Evolutionary conservation across 2,329 filamentous ascomycete species (phyloP).

Genomic region (Trichoderma cornu-damae): DNA sequence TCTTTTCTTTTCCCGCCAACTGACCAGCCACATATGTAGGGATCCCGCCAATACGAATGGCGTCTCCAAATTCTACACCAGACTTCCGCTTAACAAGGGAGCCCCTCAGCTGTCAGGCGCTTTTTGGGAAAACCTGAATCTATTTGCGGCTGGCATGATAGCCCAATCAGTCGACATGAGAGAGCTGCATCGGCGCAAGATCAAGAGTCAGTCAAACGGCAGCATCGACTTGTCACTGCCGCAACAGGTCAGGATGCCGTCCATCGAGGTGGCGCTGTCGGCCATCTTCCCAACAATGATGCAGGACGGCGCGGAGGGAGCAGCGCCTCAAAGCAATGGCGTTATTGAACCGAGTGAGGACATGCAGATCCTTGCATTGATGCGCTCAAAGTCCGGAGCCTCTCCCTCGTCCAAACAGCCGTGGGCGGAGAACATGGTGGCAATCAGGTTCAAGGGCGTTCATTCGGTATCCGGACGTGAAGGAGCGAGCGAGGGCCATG

Average conservation of each 20-base stretch:
- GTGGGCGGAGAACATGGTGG: slow-evolving; percentile 58
- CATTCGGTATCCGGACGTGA: slow-evolving; percentile 24
- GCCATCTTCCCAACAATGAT: slow-evolving; percentile 39
- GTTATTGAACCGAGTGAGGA: slow-evolving; percentile 16
- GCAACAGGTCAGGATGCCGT: slow-evolving; percentile 43
- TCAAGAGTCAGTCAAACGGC: slow-evolving; percentile 37
- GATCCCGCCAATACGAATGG: slow-evolving; percentile 27
- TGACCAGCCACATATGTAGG: slow-evolving; percentile 24
- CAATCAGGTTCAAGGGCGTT: slow-evolving; percentile 51
- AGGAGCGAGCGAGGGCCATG: slow-evolving; percentile 16
- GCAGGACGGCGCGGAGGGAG: slow-evolving; percentile 17
- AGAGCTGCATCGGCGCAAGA: slow-evolving; percentile 42
- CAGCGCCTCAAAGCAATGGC: slow-evolving; percentile 9
- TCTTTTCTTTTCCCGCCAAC: not conserved
- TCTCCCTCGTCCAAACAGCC: slow-evolving; percentile 29
- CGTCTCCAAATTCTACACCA: slow-evolving; percentile 32
- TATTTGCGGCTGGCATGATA: slow-evolving; percentile 48
- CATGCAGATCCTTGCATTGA: slow-evolving; percentile 25
- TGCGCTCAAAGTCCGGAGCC: slow-evolving; percentile 22
- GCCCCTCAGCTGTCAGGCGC: slow-evolving; percentile 42
- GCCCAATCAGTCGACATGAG: slow-evolving; percentile 46
- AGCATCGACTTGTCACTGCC: slow-evolving; percentile 37
- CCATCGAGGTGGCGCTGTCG: slow-evolving; percentile 45
- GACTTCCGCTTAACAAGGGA: slow-evolving; percentile 41
- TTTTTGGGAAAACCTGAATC: slow-evolving; percentile 50